Percentiles rank a stretch among this genome's conserved stretches.
Conservation (phyloP, 768 basidiomycete species). For the Hysterangium stoloniferum region DNA sequence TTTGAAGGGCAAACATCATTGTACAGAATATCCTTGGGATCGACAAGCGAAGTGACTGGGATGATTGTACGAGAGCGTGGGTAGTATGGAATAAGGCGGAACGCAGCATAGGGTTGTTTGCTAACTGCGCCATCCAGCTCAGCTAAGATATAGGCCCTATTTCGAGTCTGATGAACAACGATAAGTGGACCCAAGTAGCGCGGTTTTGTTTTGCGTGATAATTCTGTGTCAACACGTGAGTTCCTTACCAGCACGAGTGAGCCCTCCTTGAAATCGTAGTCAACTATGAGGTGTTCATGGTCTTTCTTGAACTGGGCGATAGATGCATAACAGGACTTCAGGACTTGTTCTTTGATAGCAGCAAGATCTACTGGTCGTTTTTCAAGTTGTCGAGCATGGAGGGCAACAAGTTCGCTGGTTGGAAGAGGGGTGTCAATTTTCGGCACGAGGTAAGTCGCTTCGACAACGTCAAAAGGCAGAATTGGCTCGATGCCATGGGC, state of each 20-base stretch:
- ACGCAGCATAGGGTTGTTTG: slow-evolving; percentile 10
- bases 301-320: slow-evolving; percentile 16
- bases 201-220: slow-evolving; percentile 12
- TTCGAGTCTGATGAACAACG: not conserved
- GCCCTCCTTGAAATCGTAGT: slow-evolving; percentile 5
- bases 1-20: too few relatives aligned
- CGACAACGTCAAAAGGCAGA: slow-evolving; percentile 25
- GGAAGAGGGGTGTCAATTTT: slow-evolving; percentile 3
- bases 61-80: slow-evolving; percentile 2
- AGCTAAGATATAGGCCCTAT: slow-evolving; percentile 13
- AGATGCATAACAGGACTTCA: not conserved
- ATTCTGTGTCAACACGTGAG: slow-evolving; percentile 4
- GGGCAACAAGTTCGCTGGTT: slow-evolving; percentile 14
- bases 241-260: slow-evolving; percentile 8
- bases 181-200: slow-evolving; percentile 6
- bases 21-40: not conserved
- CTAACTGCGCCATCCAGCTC: slow-evolving; percentile 13
- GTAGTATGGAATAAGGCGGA: slow-evolving; percentile 16
- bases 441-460: slow-evolving; percentile 26
- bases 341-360: not conserved
- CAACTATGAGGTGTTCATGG: slow-evolving; percentile 1
- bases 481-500: slow-evolving; percentile 25
- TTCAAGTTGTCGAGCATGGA: slow-evolving; percentile 12
- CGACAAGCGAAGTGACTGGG: not conserved
- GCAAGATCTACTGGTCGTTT: slow-evolving; percentile 13